Evolutionary conservation across 2,329 filamentous ascomycete genomes (phyloP).

Genomic region (Penicillium digitatum): DNA sequence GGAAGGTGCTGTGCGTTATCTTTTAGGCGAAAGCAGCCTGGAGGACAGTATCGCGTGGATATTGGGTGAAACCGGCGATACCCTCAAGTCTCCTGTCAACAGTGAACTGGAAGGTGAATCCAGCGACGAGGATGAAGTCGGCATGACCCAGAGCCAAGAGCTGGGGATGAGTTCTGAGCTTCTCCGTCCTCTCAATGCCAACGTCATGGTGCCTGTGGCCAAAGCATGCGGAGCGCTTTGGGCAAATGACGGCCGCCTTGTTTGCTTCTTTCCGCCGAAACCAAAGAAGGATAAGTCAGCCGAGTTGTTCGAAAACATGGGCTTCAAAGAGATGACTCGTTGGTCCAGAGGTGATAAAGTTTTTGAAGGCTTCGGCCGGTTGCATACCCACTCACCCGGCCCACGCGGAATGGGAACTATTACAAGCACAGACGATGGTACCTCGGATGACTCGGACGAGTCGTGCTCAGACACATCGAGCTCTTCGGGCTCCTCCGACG

Average conservation of each 20-base stretch:
- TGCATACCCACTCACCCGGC: constrained; percentile 51
- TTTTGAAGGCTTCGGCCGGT: constrained; percentile 61
- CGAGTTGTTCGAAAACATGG: constrained; percentile 48
- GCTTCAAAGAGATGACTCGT: constrained; percentile 48
- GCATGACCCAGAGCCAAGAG: constrained; percentile 42
- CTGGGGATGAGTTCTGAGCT: constrained; percentile 50
- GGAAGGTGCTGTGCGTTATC: constrained; percentile 60
- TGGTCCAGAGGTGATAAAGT: constrained; percentile 50
- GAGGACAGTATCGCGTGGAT: constrained; percentile 54
- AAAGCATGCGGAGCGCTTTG: constrained; percentile 58
- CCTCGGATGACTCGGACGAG: constrained; percentile 46
- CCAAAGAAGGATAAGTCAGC: constrained; percentile 50
- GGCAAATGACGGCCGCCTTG: constrained; percentile 54
- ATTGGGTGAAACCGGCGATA: constrained; percentile 56
- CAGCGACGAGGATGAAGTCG: constrained; percentile 70
- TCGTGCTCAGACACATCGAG: constrained; percentile 60
- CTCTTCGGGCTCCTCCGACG: constrained; percentile 45
- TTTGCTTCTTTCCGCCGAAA: constrained; percentile 56
- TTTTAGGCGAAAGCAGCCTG: constrained; percentile 56
- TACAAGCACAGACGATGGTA: constrained; percentile 42
- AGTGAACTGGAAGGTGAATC: constrained; percentile 61
- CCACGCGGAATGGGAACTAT: constrained; percentile 42
- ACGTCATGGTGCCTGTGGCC: constrained; percentile 61
- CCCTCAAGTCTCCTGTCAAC: constrained; percentile 43
- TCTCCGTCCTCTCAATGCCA: constrained; percentile 54